Evolutionary conservation across 805 yeast species (phyloP).

Genomic region (Ogataea pignaliae): DNA sequence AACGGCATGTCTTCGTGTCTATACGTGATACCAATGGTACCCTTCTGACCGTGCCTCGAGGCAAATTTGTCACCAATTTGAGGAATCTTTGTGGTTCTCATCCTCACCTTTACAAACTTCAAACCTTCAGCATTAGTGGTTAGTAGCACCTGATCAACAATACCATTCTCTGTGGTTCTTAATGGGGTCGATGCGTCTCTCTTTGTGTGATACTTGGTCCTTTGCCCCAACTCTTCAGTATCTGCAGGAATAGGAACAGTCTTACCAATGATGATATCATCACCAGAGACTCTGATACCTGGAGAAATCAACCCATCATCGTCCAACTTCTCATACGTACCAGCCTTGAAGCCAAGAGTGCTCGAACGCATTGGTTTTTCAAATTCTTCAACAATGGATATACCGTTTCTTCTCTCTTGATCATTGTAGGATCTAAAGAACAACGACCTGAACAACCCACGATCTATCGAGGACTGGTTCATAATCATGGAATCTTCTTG

Average conservation of each 20-base stretch:
- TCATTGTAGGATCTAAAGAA: constrained; percentile 98
- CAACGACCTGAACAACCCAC: constrained; percentile 92
- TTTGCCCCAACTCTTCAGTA: constrained; percentile 96
- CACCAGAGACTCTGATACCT: constrained; percentile 98
- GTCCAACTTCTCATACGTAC: constrained; percentile 96
- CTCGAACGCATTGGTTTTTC: constrained; percentile 95
- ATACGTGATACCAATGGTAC: constrained; percentile 98
- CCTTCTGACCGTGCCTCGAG: constrained; percentile 99
- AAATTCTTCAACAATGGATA: constrained; percentile 96
- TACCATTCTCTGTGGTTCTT: constrained; percentile 95
- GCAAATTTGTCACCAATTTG: constrained; percentile 99
- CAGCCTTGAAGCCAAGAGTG: constrained; percentile 93
- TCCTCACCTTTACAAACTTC: constrained; percentile 94
- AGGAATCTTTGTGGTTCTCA: constrained; percentile 98
- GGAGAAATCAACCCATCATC: constrained; percentile 98
- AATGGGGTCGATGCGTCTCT: constrained; percentile 98
- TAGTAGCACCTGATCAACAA: constrained; percentile 93
- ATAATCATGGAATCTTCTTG: constrained; percentile 99
- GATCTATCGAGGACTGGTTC: constrained; percentile 96
- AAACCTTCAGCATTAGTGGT: constrained; percentile 98
- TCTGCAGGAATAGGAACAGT: constrained; percentile 99
- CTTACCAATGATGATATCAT: constrained; percentile 97
- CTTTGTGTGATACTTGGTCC: constrained; percentile 97
- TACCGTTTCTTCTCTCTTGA: constrained; percentile 97
- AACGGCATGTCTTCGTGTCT: constrained; percentile 99